Conservation (phyloP, 257 asterid genomes). For the Henckelia pumila region DNA sequence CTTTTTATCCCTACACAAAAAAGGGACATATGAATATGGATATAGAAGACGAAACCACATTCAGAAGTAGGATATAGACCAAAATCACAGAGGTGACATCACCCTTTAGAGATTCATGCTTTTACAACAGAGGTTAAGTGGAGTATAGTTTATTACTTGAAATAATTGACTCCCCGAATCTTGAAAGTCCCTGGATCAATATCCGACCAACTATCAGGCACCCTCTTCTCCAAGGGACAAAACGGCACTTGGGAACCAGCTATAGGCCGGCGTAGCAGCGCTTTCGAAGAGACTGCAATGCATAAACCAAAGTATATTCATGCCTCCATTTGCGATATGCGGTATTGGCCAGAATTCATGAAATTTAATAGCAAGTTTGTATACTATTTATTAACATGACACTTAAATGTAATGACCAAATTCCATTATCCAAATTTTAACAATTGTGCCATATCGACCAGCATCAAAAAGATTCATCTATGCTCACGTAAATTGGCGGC, state of each 20-base stretch:
- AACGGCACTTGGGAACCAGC: slow-evolving; percentile 96
- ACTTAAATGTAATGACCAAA: not conserved
- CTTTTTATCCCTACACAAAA: slow-evolving; percentile 88
- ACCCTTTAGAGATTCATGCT: no score
- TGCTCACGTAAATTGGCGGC: slow-evolving; percentile 59
- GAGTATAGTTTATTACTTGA: slow-evolving; percentile 42
- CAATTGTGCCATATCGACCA: not conserved
- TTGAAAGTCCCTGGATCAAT: slow-evolving; percentile 79
- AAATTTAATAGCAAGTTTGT: not conserved
- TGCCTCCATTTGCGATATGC: not conserved
- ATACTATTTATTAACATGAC: not conserved
- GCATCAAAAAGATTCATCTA: not conserved
- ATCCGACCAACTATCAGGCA: slow-evolving; percentile 87
- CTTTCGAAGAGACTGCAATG: slow-evolving; percentile 75
- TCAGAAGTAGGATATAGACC: no score
- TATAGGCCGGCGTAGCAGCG: slow-evolving; percentile 65
- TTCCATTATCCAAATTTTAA: not conserved
- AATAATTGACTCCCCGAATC: slow-evolving; percentile 77
- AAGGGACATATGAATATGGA: slow-evolving; percentile 12
- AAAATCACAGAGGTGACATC: no score
- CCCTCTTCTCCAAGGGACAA: slow-evolving; percentile 81
- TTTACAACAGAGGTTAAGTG: no score
- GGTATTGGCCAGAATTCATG: not conserved
- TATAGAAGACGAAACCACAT: not conserved
- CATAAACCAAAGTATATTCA: not conserved